phyloP scores from a whole-genome alignment of 1,284 basidiomycete genomes.

The Meira nashicola region DNA sequence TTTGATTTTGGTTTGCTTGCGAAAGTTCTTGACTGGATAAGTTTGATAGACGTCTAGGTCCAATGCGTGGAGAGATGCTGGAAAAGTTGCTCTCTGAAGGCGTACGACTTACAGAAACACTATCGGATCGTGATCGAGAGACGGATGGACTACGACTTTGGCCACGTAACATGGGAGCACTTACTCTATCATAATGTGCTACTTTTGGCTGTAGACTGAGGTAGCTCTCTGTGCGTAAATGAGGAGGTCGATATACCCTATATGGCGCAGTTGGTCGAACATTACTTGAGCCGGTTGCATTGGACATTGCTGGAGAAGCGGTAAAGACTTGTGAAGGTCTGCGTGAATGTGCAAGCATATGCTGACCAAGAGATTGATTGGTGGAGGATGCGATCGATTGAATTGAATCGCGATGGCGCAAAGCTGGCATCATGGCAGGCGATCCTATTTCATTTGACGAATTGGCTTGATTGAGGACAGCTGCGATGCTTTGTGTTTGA shows the following conservation, averaged over 20 bases:
- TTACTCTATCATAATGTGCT: slow-evolving; percentile 39
- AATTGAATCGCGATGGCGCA: slow-evolving; percentile 3
- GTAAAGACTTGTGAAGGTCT: slow-evolving; percentile 4
- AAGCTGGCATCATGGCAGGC: not conserved
- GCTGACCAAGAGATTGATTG: not conserved
- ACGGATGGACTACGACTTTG: slow-evolving; percentile 23
- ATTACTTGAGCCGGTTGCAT: not conserved
- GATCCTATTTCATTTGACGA: too few species aligned
- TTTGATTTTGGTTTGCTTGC: not conserved
- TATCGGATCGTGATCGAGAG: slow-evolving; percentile 12
- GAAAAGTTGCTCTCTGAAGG: not conserved
- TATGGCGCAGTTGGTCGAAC: not conserved
- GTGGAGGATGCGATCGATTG: slow-evolving; percentile 6
- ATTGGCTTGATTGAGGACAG: too few species aligned
- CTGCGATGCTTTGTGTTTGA: too few species aligned
- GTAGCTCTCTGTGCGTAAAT: slow-evolving; percentile 27
- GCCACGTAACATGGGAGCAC: slow-evolving; percentile 38
- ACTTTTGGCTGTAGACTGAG: slow-evolving; percentile 31
- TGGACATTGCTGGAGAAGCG: slow-evolving; percentile 2
- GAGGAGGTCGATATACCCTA: slow-evolving; percentile 36
- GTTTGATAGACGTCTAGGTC: not conserved
- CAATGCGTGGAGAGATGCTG: not conserved
- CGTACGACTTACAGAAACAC: not conserved
- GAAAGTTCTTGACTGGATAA: not conserved
- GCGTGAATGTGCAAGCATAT: slow-evolving; percentile 4